Conservation (phyloP, 1,284 basidiomycete species). For the Ganoderma leucocontextum region DNA sequence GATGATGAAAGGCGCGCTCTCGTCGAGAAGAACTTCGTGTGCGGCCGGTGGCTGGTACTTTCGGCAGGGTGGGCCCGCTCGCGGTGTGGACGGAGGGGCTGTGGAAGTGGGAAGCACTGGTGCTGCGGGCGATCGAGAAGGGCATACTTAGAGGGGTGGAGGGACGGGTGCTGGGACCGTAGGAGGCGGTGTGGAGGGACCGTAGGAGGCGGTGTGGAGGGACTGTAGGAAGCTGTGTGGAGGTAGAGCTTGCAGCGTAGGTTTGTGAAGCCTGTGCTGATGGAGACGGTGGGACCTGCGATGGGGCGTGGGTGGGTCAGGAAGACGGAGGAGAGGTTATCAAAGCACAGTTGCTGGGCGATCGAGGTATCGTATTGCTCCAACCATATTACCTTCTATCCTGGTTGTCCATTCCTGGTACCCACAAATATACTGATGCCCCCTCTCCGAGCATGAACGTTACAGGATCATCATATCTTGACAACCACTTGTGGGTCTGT, state of each 20-base stretch:
- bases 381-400: background rate
- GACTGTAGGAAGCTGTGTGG: too few relatives aligned
- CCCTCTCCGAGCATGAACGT: too few relatives aligned
- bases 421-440: background rate
- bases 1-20: slow-evolving; percentile 13
- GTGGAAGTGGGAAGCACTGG: slow-evolving; percentile 69
- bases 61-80: slow-evolving; percentile 54
- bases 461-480: too few relatives aligned
- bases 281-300: slow-evolving; percentile 7
- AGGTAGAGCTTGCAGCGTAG: slow-evolving; percentile 22
- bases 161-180: slow-evolving; percentile 43
- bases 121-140: slow-evolving; percentile 66
- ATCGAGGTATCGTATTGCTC: background rate
- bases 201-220: too few relatives aligned
- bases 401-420: background rate
- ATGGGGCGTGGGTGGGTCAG: slow-evolving; percentile 24
- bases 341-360: slow-evolving; percentile 8
- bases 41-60: background rate
- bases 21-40: slow-evolving; percentile 14
- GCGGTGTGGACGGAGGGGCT: slow-evolving; percentile 74
- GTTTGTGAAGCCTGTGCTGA: slow-evolving; percentile 26
- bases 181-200: slow-evolving; percentile 27
- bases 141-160: slow-evolving; percentile 54
- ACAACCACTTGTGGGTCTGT: background rate
- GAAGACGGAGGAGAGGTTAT: slow-evolving; percentile 21